A percentile compares a stretch with the other conserved stretches of the same genome.
These are phyloP conservation scores for Durusdinium trenchii DNA, from an alignment of 73 alveolate species.

Conservation along the genomic window DNA sequence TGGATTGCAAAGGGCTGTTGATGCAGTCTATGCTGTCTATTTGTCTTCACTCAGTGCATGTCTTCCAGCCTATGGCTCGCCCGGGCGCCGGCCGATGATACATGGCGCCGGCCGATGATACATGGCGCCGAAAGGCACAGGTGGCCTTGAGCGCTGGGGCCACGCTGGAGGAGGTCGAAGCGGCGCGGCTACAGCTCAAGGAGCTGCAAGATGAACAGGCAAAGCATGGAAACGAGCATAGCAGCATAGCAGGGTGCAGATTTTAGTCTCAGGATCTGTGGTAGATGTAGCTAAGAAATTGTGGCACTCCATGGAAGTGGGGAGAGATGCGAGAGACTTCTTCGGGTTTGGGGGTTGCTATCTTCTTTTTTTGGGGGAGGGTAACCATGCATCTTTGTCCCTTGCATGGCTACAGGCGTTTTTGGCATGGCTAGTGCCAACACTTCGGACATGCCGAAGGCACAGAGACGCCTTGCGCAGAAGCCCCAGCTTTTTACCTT, in stretches of 20 bases:
- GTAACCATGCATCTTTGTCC: not conserved
- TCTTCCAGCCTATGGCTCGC: not conserved
- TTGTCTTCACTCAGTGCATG: no score
- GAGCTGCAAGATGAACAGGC: not conserved
- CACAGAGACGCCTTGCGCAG: conserved; percentile 62
- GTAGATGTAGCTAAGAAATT: no score
- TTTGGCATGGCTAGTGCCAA: conserved; percentile 26
- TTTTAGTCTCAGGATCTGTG: not conserved
- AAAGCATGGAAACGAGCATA: not conserved
- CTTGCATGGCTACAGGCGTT: not conserved
- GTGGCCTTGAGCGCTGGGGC: conserved; percentile 41
- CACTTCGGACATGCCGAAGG: conserved; percentile 37
- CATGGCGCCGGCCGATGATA: not conserved
- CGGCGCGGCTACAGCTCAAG: conserved; percentile 28
- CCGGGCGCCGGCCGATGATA: not conserved
- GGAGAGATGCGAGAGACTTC: not conserved
- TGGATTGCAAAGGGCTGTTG: no score
- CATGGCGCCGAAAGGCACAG: not conserved
- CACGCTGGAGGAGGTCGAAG: conserved; percentile 38
- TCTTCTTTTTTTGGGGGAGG: not conserved
- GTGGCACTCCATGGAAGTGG: not conserved
- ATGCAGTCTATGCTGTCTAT: no score
- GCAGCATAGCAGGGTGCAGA: not conserved
- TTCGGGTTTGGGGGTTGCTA: not conserved
- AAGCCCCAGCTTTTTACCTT: not conserved